A percentile compares a stretch with the other conserved stretches of the same genome.
phyloP scores from a whole-genome alignment of 768 basidiomycete species.

The Asterophora parasitica region DNA sequence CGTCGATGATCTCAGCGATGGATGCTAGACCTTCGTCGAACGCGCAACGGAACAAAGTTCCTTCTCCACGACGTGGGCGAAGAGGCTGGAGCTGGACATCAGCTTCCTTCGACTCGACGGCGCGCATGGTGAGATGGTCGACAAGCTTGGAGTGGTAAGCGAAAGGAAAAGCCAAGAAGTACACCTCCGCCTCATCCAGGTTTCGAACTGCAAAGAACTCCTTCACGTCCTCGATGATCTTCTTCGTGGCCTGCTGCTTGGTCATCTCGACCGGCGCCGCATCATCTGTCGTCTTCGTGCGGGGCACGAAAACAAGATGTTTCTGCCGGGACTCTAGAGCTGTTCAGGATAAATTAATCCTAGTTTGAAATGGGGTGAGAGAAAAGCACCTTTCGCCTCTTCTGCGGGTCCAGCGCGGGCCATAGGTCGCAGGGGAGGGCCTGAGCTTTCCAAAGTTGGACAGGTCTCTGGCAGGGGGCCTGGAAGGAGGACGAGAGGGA shows the following conservation, averaged over 20 bases:
- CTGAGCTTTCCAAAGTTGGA: conserved; percentile 78
- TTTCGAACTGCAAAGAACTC: conserved; percentile 85
- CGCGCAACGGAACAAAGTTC: conserved; percentile 50
- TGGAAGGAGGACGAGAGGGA: conserved; percentile 49
- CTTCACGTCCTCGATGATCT: conserved; percentile 76
- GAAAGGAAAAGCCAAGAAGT: conserved; percentile 79
- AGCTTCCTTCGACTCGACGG: no score
- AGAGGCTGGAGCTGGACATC: conserved; percentile 74
- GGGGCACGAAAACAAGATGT: conserved; percentile 72
- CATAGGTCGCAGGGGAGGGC: conserved; percentile 84
- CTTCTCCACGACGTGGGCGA: conserved; percentile 57
- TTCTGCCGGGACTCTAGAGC: conserved; percentile 56
- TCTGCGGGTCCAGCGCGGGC: conserved; percentile 51
- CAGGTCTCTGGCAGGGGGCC: conserved; percentile 55
- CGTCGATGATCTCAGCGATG: conserved; percentile 75
- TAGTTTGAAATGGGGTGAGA: no score
- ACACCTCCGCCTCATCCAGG: conserved; percentile 81
- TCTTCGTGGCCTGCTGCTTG: conserved; percentile 62
- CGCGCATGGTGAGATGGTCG: conserved; percentile 66
- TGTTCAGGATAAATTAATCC: conserved; percentile 40
- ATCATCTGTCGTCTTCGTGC: conserved; percentile 63
- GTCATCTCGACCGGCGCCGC: conserved; percentile 52
- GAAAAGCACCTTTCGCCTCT: conserved; percentile 48
- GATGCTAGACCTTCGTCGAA: conserved; percentile 75
- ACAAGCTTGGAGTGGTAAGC: no score